These are phyloP conservation scores for Bremia lactucae DNA, from an alignment of 352 stramenopile species.

Conservation along the genomic window DNA sequence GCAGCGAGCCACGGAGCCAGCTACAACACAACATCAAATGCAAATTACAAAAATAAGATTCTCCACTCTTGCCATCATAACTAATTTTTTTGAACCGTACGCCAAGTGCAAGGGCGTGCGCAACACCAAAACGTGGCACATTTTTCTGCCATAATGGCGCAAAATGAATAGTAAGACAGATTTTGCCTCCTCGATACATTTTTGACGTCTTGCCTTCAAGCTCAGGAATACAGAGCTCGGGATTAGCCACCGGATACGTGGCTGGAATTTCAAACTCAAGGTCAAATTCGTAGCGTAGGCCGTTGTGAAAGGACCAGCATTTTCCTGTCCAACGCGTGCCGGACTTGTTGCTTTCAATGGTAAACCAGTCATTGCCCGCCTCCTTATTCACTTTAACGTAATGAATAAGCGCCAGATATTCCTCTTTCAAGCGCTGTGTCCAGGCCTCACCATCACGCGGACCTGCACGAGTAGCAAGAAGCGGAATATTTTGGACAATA, in stretches of 20 bases:
- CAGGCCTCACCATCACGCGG: conserved; percentile 70
- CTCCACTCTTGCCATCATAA: not conserved
- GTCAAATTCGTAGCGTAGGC: conserved; percentile 80
- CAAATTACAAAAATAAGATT: too few species aligned
- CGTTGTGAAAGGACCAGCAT: conserved; percentile 84
- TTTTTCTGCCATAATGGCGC: conserved; percentile 86
- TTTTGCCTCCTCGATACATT: conserved; percentile 86
- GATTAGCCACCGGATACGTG: conserved; percentile 75
- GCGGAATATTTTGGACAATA: conserved; percentile 75
- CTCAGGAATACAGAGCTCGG: conserved; percentile 77
- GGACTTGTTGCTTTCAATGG: conserved; percentile 76
- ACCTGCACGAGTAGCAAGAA: conserved; percentile 68
- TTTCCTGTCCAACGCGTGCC: conserved; percentile 80
- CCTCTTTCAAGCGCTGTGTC: conserved; percentile 80
- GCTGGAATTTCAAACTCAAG: conserved; percentile 80
- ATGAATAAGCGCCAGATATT: conserved; percentile 82
- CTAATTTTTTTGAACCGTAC: conserved; percentile 18
- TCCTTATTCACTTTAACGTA: conserved; percentile 88
- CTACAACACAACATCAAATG: conserved; percentile 21
- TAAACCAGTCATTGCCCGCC: conserved; percentile 86
- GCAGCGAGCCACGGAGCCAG: conserved; percentile 80
- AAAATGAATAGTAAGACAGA: conserved; percentile 85
- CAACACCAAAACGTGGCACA: conserved; percentile 77
- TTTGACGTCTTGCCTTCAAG: conserved; percentile 86
- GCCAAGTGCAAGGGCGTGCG: conserved; percentile 73